These are phyloP conservation scores for Carex scoparia DNA, from an alignment of 176 grass and related monocot species.

Conservation along the genomic window DNA sequence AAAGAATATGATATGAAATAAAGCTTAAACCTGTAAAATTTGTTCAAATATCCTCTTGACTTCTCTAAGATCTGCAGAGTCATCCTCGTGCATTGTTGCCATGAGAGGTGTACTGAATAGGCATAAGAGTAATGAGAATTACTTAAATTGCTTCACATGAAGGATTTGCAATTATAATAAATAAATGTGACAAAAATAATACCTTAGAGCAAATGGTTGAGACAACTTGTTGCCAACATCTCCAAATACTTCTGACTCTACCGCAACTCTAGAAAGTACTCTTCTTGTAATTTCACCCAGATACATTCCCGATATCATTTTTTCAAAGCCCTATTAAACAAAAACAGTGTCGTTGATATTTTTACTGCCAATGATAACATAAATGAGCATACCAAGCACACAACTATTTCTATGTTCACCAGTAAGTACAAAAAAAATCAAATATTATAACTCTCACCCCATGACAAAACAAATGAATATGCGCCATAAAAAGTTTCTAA, in stretches of 20 bases:
- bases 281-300: slow-evolving; percentile 80
- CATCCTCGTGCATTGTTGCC: slow-evolving; percentile 71
- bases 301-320: slow-evolving; percentile 98
- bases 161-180: not conserved
- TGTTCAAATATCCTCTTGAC: slow-evolving; percentile 61
- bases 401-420: not conserved
- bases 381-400: not conserved
- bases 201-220: slow-evolving; percentile 73
- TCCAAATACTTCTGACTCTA: slow-evolving; percentile 70
- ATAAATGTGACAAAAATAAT: slow-evolving; percentile 11
- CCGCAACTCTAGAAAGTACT: slow-evolving; percentile 63
- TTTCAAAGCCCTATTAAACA: slow-evolving; percentile 72
- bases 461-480: not conserved
- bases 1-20: not conserved
- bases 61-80: slow-evolving; percentile 75
- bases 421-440: not conserved
- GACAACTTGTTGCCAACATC: slow-evolving; percentile 45
- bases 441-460: not conserved
- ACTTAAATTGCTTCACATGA: slow-evolving; percentile 6
- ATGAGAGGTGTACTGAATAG: slow-evolving; percentile 63
- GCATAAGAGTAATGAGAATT: not conserved
- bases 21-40: slow-evolving; percentile 45
- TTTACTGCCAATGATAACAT: not conserved
- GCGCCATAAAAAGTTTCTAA: not conserved
- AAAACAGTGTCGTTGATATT: not conserved